Percentiles rank a stretch among this genome's conserved stretches.
These are phyloP conservation scores for Exophiala oligosperma DNA, from an alignment of 2,329 filamentous ascomycete genomes.

Conservation along the genomic window DNA sequence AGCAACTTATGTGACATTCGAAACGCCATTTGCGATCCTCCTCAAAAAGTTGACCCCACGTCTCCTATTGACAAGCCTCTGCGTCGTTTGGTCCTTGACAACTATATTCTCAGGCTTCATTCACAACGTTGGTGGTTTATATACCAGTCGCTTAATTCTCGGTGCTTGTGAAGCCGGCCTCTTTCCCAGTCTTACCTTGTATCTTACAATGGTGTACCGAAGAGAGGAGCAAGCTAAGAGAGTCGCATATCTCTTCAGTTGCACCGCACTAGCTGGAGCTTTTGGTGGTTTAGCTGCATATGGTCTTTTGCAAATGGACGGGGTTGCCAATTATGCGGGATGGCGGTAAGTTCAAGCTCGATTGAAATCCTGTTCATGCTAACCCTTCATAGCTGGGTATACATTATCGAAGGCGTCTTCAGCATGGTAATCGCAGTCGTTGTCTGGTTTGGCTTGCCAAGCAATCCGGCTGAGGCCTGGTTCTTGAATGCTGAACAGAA, in stretches of 20 bases:
- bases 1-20: slow-evolving; percentile 51
- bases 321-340: slow-evolving; percentile 17
- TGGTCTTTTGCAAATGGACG: slow-evolving; percentile 23
- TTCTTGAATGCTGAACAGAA: slow-evolving; percentile 48
- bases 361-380: slow-evolving; percentile 32
- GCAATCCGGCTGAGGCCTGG: slow-evolving; percentile 17
- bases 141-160: slow-evolving; percentile 41
- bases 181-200: slow-evolving; percentile 42
- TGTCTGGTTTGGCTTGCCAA: slow-evolving; percentile 38
- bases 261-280: slow-evolving; percentile 38
- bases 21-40: slow-evolving; percentile 48
- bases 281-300: slow-evolving; percentile 39
- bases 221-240: slow-evolving; percentile 51
- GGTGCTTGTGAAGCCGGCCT: slow-evolving; percentile 41
- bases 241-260: slow-evolving; percentile 60
- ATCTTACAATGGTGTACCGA: slow-evolving; percentile 42
- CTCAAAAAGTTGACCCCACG: slow-evolving; percentile 50
- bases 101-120: slow-evolving; percentile 50
- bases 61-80: slow-evolving; percentile 40
- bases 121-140: slow-evolving; percentile 40
- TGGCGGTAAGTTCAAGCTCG: slow-evolving; percentile 17
- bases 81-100: slow-evolving; percentile 48
- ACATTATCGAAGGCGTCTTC: slow-evolving; percentile 31
- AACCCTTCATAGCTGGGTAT: slow-evolving; percentile 10
- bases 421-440: slow-evolving; percentile 42